Percentiles rank a stretch among this genome's conserved stretches.
Evolutionary conservation across 306 rosid species (phyloP).

Genomic region (Rosa chinensis): DNA sequence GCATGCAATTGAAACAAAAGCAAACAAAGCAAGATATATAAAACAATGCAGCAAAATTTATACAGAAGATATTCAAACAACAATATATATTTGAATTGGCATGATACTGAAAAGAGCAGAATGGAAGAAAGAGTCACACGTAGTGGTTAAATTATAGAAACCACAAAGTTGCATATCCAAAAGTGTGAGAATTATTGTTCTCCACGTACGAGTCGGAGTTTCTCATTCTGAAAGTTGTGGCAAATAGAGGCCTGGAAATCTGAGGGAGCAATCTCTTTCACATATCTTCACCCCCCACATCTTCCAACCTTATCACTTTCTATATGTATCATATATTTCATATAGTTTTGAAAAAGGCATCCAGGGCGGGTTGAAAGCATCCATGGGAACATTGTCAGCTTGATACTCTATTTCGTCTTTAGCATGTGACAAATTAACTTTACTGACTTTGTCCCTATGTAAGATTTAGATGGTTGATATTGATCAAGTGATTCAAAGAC

Average conservation of each 20-base stretch:
- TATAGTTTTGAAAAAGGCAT: background rate
- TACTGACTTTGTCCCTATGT: background rate
- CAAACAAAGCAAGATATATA: background rate
- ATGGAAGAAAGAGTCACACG: conserved; percentile 11
- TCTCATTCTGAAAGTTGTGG: conserved; percentile 37
- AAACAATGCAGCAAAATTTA: background rate
- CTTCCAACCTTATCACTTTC: conserved; percentile 35
- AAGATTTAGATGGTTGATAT: background rate
- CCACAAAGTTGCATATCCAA: conserved; percentile 11
- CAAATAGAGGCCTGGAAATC: conserved; percentile 44
- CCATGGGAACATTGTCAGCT: background rate
- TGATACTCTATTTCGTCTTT: conserved; percentile 5
- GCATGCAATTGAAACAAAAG: background rate
- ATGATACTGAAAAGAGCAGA: background rate
- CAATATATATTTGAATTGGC: background rate
- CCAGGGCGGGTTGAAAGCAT: background rate
- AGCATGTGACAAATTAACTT: too few species aligned
- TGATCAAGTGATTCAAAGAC: background rate
- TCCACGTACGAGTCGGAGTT: conserved; percentile 39
- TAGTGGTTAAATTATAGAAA: background rate
- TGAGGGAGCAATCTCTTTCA: conserved; percentile 30
- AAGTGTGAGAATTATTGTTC: conserved; percentile 25
- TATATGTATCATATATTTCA: background rate
- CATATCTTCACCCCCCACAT: conserved; percentile 33
- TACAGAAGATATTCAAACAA: background rate